phyloP scores from a whole-genome alignment of 345 rosid genomes.

The Theobroma cacao region DNA sequence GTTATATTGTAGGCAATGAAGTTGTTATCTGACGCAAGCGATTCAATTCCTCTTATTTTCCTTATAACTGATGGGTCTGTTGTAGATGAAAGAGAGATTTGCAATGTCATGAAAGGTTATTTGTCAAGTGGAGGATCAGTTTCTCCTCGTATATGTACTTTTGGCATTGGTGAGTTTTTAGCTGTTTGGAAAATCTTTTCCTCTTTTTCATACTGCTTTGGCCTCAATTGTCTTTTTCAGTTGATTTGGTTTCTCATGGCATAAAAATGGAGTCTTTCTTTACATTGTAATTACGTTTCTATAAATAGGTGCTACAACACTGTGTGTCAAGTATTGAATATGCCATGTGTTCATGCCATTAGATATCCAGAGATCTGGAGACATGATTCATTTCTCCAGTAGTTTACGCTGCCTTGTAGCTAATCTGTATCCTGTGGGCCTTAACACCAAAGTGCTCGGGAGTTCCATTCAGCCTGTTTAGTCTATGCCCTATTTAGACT shows the following conservation, averaged over 20 bases:
- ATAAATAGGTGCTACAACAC: background rate
- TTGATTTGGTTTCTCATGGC: constrained; percentile 1
- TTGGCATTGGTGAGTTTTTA: constrained; percentile 69
- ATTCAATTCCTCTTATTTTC: constrained; percentile 68
- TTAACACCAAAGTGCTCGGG: background rate
- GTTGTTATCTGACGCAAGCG: constrained; percentile 51
- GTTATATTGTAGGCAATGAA: constrained; percentile 61
- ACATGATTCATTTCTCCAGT: background rate
- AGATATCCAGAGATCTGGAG: background rate
- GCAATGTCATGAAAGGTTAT: constrained; percentile 50
- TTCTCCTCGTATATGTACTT: constrained; percentile 74
- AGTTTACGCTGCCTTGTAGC: background rate
- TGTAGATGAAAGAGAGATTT: constrained; percentile 80
- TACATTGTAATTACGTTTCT: background rate
- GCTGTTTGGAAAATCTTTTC: background rate
- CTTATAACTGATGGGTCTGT: constrained; percentile 90
- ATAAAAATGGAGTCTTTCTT: background rate
- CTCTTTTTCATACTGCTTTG: background rate
- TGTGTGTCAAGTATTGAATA: background rate
- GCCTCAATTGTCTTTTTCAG: background rate
- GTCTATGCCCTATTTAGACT: background rate
- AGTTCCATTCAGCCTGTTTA: background rate
- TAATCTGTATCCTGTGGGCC: background rate
- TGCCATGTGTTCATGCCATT: background rate
- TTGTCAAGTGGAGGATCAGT: constrained; percentile 35